A percentile compares a stretch with the other conserved stretches of the same genome.
Conservation (phyloP, 2,329 filamentous ascomycete genomes). For the Trichoderma atroviride region DNA sequence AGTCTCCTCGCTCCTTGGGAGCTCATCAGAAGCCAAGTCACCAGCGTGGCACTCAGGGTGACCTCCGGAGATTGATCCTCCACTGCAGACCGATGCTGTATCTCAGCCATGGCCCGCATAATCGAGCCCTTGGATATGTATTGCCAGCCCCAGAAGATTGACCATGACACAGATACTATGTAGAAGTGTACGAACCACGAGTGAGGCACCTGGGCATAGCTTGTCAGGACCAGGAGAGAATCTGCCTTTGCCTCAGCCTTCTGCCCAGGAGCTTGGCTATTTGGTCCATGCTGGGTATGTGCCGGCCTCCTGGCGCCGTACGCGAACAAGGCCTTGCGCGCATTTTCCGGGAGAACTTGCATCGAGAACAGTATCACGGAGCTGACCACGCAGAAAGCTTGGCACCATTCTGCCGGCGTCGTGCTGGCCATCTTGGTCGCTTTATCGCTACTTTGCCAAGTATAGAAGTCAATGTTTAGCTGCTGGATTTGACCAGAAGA, state of each 20-base stretch:
- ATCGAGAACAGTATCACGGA: conserved; percentile 45
- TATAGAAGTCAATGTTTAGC: background rate
- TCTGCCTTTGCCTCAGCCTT: conserved; percentile 6
- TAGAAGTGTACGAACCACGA: conserved; percentile 92
- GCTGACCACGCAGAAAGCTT: conserved; percentile 51
- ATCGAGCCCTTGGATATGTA: conserved; percentile 57
- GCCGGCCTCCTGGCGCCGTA: conserved; percentile 52
- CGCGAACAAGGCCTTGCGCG: conserved; percentile 50
- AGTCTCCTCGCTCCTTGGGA: conserved; percentile 75
- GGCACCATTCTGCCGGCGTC: conserved; percentile 44
- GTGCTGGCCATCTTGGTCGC: background rate
- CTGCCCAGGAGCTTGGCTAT: conserved; percentile 31
- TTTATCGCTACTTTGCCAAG: background rate
- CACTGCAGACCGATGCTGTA: conserved; percentile 36
- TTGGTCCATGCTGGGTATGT: conserved; percentile 24
- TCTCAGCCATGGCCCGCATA: conserved; percentile 52
- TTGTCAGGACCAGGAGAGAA: conserved; percentile 36
- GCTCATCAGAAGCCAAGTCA: conserved; percentile 73
- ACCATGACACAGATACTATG: conserved; percentile 67
- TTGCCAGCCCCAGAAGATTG: conserved; percentile 73
- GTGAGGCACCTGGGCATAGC: conserved; percentile 70
- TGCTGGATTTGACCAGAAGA: background rate
- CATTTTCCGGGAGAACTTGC: conserved; percentile 48
- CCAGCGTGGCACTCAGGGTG: conserved; percentile 61
- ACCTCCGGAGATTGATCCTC: conserved; percentile 43